Evolutionary conservation across 257 asterid genomes (phyloP), one percentile per base, ranked within the genome.

Genomic region (Echites panduratus): DNA sequence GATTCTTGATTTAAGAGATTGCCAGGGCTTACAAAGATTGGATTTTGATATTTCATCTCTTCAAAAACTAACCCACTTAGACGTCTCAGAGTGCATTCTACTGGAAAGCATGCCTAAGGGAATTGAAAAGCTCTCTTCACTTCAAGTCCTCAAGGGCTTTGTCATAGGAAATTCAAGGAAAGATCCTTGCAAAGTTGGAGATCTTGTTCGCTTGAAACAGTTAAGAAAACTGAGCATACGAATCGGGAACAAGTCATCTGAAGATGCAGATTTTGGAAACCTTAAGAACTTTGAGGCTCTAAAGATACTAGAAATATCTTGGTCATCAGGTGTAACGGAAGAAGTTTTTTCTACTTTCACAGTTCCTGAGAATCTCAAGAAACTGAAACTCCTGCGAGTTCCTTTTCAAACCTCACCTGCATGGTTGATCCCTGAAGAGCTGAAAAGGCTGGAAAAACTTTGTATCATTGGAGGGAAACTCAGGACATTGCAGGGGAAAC

Each of bases 101-200:
- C 69, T 72, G 6, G 59, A 72, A 41, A 47, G 70, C 35, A 59
- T 72, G 76, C 76, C 76, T 1, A 59, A 45, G 19, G 76, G 76
- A 7, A 41, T 72, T 29, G 76, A 59, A 26, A 45, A 72, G 47
- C 61, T 72, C 11, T 72, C 61, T 59, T 32, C 52, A 7, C 76
- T 72, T 27, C 69, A 58, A 72, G 76, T 72, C 1, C 69, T 72
- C 4, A 26, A 66, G 70, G 70, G 70, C 4, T 66, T 66, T 41
- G 50, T 66, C 20, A 65, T 40, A 20, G 70, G 70, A 44, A 65
- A 40, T 10, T 7, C 10, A 9, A 65, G 17, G 45, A 65, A 20
- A 65, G 47, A 40, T 65, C 70, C 52, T 7, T 65, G 70, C 70
- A 65, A 20, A 24, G 4, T 65, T 11, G 41, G 50, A 11, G 70